Base-by-base conservation (phyloP, 2,329 filamentous ascomycete species). In the Fusarium sp. region DNA sequence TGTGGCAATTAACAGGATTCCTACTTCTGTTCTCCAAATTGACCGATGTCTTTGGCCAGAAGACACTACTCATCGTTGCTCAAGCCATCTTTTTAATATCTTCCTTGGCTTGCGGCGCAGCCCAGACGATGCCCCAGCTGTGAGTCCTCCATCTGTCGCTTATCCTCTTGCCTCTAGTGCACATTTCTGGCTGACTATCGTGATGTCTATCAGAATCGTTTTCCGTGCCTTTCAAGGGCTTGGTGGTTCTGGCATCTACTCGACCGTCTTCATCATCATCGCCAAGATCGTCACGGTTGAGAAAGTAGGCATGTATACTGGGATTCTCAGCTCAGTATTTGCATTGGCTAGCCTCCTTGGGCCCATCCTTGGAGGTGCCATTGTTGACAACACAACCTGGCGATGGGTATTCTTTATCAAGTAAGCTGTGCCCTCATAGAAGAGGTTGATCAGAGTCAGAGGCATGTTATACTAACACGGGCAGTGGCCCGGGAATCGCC, bases 11-110 rank as follows among this genome's bases (percentile, higher is more conserved):
- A 34, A 34, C 12, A 62, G 61, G 61, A 11, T 64, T 64, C 28
- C 55, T 64, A 7, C 44, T 59, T 9, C 44, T 64, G n/a, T 64
- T 53, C 36, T 48, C 61, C 13, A 64, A 64, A 12, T 28, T 64
- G 6, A 53, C 54, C 18, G 61, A 64, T 16, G 39, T 59, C 6
- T 43, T 64, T 30, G 61, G 61, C 10, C 46, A 50, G 16, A 64
- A 64, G 12, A 39, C 46, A 3, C 54, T 64, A 43, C 39, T 54
- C 4, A 47, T 64, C 4, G n/a, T 39, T 1, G 55, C 47, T 4
- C 43, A 59, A 23, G 16, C 41, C 13, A 16, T 64, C 3, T 62
- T 62, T 34, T 47, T 44, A 3, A 46, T 62, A 7, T 57, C 56
- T 41, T 62, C 60, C 10, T 34, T 57, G 13, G 28, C 36, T 7